Conservation (phyloP, 108 stramenopile genomes). For the Fragilaria crotonensis region DNA sequence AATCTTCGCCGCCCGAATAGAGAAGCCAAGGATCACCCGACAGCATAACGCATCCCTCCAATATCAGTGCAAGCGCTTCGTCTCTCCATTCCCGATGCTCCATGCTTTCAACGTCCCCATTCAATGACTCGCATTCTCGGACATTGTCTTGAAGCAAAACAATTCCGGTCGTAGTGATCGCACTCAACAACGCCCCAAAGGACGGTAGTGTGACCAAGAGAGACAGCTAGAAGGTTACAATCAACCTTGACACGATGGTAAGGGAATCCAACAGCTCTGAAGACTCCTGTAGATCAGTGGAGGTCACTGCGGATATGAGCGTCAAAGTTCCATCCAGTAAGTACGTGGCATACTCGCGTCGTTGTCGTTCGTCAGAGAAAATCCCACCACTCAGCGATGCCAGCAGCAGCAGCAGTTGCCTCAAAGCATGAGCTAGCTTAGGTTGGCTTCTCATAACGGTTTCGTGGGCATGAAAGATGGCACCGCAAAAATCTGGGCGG, state of each 20-base stretch:
- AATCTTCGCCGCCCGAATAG: conserved; percentile 43
- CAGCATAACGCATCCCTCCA: conserved; percentile 60
- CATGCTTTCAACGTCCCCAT: conserved; percentile 67
- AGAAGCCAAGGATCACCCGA: conserved; percentile 73
- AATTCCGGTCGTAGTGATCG: conserved; percentile 40
- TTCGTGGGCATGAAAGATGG: conserved; percentile 42
- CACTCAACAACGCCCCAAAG: conserved; percentile 38
- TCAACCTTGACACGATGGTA: conserved; percentile 52
- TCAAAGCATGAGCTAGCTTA: conserved; percentile 41
- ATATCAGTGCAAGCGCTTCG: conserved; percentile 52
- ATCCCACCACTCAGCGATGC: conserved; percentile 61
- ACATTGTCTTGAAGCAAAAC: conserved; percentile 53
- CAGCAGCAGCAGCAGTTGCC: conserved; percentile 65
- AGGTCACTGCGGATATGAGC: conserved; percentile 15
- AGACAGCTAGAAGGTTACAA: conserved; percentile 49
- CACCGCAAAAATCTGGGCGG: conserved; percentile 60
- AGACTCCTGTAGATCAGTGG: conserved; percentile 23
- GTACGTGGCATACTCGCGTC: conserved; percentile 45
- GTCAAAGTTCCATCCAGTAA: conserved; percentile 57
- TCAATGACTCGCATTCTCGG: conserved; percentile 40
- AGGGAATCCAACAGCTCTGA: conserved; percentile 36
- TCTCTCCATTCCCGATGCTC: conserved; percentile 63
- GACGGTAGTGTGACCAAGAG: conserved; percentile 38
- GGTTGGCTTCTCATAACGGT: conserved; percentile 12
- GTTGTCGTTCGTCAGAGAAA: conserved; percentile 39